phyloP scores from a whole-genome alignment of 2,329 filamentous ascomycete species.

The Apiospora koreana region DNA sequence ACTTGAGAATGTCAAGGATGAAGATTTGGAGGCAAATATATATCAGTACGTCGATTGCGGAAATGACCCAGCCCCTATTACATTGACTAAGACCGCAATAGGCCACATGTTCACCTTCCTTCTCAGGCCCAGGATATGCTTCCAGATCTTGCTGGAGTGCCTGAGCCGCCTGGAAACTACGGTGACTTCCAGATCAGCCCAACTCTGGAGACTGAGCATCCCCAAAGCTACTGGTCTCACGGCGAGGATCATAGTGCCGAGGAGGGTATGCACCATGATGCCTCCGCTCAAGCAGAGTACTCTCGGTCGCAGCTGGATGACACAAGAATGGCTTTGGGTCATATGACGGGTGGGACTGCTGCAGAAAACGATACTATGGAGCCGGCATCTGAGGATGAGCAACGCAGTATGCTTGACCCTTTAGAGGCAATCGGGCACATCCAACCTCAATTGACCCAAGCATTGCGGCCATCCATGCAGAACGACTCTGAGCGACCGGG shows the following conservation, averaged over 20 bases:
- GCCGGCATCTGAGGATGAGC: constrained; percentile 3
- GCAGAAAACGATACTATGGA: neutral
- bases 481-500: neutral
- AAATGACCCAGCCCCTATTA: neutral
- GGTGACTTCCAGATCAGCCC: constrained; percentile 14
- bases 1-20: constrained; percentile 35
- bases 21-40: constrained; percentile 33
- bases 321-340: neutral
- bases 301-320: neutral
- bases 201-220: constrained; percentile 13
- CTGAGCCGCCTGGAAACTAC: constrained; percentile 11
- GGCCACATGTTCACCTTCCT: neutral
- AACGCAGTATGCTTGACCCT: neutral
- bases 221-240: constrained; percentile 13
- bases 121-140: constrained; percentile 14
- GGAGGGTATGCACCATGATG: neutral
- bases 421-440: neutral
- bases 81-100: neutral
- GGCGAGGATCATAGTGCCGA: neutral
- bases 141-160: constrained; percentile 15
- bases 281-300: neutral
- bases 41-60: neutral
- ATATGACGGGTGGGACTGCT: constrained; percentile 9
- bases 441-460: neutral
- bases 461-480: neutral